Conservation (phyloP, 257 asterid species). For the Cordia subcordata region DNA sequence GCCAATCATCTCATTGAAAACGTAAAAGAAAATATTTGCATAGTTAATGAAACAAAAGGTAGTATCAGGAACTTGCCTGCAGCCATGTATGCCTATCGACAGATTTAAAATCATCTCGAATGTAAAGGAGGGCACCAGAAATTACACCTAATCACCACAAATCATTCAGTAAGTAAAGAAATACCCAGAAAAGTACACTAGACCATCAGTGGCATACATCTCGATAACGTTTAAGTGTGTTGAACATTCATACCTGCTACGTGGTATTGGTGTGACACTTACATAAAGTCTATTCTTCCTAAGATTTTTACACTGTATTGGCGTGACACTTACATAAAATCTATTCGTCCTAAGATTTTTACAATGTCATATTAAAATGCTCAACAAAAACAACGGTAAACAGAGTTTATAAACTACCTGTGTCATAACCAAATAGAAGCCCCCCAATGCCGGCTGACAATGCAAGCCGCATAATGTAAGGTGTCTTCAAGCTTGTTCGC, state of each 20-base stretch:
- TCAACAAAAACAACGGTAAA: not conserved
- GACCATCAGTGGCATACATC: not conserved
- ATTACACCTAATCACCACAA: conserved; percentile 57
- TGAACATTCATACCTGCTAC: too few relatives aligned
- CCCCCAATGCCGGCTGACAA: conserved; percentile 87
- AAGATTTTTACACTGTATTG: not conserved
- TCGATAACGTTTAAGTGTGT: not conserved
- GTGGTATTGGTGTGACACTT: too few relatives aligned
- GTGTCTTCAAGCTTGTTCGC: conserved; percentile 51
- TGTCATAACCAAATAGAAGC: conserved; percentile 68
- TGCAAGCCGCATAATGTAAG: conserved; percentile 77
- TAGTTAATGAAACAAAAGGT: not conserved
- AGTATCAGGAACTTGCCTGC: conserved; percentile 33
- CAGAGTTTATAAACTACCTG: conserved; percentile 33
- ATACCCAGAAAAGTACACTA: not conserved
- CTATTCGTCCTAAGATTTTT: too few relatives aligned
- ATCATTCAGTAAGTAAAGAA: not conserved
- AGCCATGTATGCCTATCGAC: conserved; percentile 56
- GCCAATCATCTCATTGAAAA: not conserved
- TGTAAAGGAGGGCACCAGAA: conserved; percentile 82
- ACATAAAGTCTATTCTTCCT: too few relatives aligned
- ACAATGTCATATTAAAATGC: not conserved
- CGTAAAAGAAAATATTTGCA: not conserved
- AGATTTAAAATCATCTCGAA: conserved; percentile 46
- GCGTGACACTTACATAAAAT: too few relatives aligned